A percentile compares a stretch with the other conserved stretches of the same genome.
Conservation (phyloP, 306 rosid genomes). For the Argentina anserina region DNA sequence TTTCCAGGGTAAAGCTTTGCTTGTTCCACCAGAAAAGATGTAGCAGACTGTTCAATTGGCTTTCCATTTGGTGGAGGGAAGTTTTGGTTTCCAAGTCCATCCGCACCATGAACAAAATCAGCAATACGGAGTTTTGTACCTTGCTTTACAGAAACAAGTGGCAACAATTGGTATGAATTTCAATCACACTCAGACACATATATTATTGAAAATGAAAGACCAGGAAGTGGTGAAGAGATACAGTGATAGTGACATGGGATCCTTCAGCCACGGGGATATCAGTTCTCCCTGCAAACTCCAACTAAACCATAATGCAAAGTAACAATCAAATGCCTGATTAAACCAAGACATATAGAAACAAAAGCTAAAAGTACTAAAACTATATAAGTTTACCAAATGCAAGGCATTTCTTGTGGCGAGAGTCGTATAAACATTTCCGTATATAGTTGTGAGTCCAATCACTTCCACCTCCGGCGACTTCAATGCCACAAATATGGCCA, state of each 20-base stretch:
- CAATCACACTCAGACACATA: background rate
- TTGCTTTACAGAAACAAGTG: slow-evolving; percentile 38
- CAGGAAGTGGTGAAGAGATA: slow-evolving; percentile 25
- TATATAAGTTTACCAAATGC: slow-evolving; percentile 62
- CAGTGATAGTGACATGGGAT: slow-evolving; percentile 79
- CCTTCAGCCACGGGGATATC: slow-evolving; percentile 99
- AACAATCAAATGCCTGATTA: background rate
- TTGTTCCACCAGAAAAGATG: slow-evolving; percentile 69
- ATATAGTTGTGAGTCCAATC: slow-evolving; percentile 85
- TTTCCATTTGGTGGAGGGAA: slow-evolving; percentile 83
- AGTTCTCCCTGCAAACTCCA: slow-evolving; percentile 85
- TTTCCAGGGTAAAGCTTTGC: slow-evolving; percentile 71
- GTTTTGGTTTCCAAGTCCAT: slow-evolving; percentile 97
- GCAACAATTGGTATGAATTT: background rate
- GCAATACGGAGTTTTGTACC: slow-evolving; percentile 77
- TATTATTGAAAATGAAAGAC: background rate
- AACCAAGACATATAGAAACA: background rate
- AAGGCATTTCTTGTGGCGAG: slow-evolving; percentile 91
- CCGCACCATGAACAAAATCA: slow-evolving; percentile 86
- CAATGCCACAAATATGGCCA: slow-evolving; percentile 84
- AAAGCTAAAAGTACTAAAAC: background rate
- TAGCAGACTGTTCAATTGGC: slow-evolving; percentile 65
- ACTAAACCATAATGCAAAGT: slow-evolving; percentile 35
- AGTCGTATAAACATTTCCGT: slow-evolving; percentile 83
- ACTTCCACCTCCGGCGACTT: slow-evolving; percentile 75